Evolutionary conservation across 176 grass and related monocot species (phyloP).

Genomic region (Oryza nivara): DNA sequence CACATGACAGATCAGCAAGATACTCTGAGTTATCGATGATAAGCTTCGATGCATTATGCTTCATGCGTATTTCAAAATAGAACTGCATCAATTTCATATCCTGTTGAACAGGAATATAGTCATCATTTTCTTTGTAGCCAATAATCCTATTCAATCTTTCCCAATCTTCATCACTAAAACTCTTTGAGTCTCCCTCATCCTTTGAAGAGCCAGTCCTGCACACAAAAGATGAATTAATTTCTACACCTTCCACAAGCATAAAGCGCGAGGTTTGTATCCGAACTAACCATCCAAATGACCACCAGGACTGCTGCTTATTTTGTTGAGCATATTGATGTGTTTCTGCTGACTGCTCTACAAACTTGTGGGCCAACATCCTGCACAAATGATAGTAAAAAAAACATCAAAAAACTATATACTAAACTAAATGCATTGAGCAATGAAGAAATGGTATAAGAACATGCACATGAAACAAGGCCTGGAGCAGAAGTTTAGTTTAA

Average conservation of each 20-base stretch:
- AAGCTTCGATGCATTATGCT: conserved; percentile 95
- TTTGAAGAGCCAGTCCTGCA: conserved; percentile 74
- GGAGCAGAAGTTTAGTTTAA: conserved; percentile 5
- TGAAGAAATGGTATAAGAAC: conserved; percentile 2
- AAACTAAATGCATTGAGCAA: conserved; percentile 33
- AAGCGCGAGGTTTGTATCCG: conserved; percentile 26
- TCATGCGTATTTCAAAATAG: conserved; percentile 89
- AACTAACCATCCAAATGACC: conserved; percentile 92
- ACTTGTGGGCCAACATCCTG: conserved; percentile 98
- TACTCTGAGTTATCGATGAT: conserved; percentile 58
- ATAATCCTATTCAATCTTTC: conserved; percentile 87
- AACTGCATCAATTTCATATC: conserved; percentile 89
- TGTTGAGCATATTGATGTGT: conserved; percentile 62
- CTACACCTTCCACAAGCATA: conserved; percentile 19
- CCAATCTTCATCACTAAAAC: conserved; percentile 94
- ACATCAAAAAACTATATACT: conserved; percentile 30
- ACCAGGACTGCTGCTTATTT: conserved; percentile 80
- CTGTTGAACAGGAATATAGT: conserved; percentile 69
- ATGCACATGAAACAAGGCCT: conserved; percentile 7
- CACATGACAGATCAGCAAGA: conserved; percentile 93
- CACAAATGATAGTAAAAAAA: conserved; percentile 45
- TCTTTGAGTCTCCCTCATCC: conserved; percentile 70
- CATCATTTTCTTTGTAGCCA: conserved; percentile 92
- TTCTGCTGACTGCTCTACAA: conserved; percentile 79
- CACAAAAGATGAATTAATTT: conserved; percentile 23